Evolutionary conservation across 1,284 basidiomycete species (phyloP).

Genomic region (Psilocybe mexicana): DNA sequence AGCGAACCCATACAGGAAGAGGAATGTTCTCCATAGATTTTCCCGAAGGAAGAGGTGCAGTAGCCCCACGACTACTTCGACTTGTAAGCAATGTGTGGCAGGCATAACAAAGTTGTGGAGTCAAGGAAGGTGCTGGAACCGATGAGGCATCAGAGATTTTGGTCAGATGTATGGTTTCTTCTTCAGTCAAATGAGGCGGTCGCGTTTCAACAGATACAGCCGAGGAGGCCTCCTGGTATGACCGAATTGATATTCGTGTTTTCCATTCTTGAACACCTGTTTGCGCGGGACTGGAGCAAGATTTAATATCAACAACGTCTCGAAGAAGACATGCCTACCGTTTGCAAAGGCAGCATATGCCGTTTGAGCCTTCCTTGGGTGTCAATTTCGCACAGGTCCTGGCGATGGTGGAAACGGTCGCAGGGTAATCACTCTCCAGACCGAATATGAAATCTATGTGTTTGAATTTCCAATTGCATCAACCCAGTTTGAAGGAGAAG

Average conservation of each 20-base stretch:
- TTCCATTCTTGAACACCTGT: constrained; percentile 74
- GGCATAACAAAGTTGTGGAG: constrained; percentile 66
- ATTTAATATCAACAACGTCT: constrained; percentile 1
- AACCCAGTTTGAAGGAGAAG: neutral
- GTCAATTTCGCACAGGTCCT: constrained; percentile 83
- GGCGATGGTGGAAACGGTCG: constrained; percentile 86
- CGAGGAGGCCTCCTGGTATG: constrained; percentile 37
- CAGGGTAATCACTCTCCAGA: constrained; percentile 82
- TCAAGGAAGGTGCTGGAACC: constrained; percentile 35
- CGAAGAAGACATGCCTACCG: constrained; percentile 46
- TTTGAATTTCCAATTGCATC: neutral
- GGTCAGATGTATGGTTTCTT: constrained; percentile 19
- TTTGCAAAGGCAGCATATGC: constrained; percentile 69
- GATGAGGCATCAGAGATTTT: constrained; percentile 9
- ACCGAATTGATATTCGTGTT: constrained; percentile 67
- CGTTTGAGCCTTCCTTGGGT: constrained; percentile 58
- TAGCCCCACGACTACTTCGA: constrained; percentile 47
- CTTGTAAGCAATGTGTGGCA: constrained; percentile 75
- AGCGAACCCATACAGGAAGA: constrained; percentile 38
- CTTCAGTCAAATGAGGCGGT: constrained; percentile 24
- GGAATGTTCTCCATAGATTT: constrained; percentile 22
- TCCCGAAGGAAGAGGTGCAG: constrained; percentile 10
- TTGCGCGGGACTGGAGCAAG: constrained; percentile 60
- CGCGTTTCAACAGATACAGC: constrained; percentile 22
- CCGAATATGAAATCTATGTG: constrained; percentile 77